Evolutionary conservation across 768 basidiomycete species (phyloP).

Genomic region (Crucibulum laeve): DNA sequence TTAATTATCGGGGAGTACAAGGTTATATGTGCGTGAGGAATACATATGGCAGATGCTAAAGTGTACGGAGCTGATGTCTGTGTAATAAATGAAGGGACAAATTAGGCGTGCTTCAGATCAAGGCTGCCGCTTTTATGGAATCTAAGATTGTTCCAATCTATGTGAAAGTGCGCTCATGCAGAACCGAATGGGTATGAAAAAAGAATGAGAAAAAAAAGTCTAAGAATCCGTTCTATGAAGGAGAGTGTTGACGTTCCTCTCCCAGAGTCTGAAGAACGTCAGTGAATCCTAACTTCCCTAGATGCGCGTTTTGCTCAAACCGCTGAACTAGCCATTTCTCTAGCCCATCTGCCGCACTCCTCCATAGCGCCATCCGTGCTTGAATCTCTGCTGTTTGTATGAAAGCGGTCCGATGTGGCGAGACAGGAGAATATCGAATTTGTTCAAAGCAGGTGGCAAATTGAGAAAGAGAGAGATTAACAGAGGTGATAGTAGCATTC

Average conservation of each 20-base stretch:
- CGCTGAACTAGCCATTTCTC: constrained; percentile 85
- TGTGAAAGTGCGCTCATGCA: too few species aligned
- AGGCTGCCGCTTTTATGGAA: background rate
- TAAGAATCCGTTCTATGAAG: constrained; percentile 10
- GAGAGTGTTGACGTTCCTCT: constrained; percentile 61
- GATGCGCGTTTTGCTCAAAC: constrained; percentile 88
- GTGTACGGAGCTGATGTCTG: background rate
- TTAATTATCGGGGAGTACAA: too few species aligned
- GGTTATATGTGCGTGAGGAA: too few species aligned
- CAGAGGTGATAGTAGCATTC: constrained; percentile 80
- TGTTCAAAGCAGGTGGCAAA: constrained; percentile 90
- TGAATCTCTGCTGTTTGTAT: constrained; percentile 91
- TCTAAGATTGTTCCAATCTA: too few species aligned
- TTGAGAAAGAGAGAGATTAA: constrained; percentile 93
- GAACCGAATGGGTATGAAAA: too few species aligned
- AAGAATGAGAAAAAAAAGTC: background rate
- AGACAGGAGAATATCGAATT: constrained; percentile 80
- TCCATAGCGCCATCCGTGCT: constrained; percentile 76
- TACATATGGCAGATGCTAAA: background rate
- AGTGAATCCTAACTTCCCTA: constrained; percentile 87
- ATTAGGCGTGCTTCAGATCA: background rate
- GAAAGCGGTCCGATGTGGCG: constrained; percentile 64
- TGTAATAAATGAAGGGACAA: too few species aligned
- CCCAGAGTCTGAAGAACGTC: constrained; percentile 79
- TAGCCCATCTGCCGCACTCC: constrained; percentile 74